Conservation (phyloP, 1,139 yeast species). For the Yamadazyma mexicana region DNA sequence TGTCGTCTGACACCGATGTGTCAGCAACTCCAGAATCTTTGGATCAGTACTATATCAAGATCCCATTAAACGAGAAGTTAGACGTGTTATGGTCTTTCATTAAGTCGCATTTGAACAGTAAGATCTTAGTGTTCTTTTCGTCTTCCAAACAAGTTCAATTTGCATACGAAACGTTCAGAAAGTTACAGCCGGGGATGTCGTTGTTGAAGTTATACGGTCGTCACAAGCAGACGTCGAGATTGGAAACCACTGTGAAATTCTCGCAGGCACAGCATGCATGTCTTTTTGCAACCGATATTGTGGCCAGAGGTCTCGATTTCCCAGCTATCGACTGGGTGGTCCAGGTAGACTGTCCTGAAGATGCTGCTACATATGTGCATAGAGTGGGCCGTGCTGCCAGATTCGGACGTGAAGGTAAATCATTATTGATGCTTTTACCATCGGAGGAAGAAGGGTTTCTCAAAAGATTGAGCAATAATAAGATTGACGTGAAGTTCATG, state of each 20-base stretch:
- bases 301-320: slow-evolving; percentile 95
- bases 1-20: slow-evolving; percentile 49
- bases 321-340: slow-evolving; percentile 98
- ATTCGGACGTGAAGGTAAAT: slow-evolving; percentile 86
- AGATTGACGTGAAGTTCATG: slow-evolving; percentile 70
- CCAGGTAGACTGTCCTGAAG: slow-evolving; percentile 96
- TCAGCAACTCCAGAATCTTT: slow-evolving; percentile 77
- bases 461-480: slow-evolving; percentile 58
- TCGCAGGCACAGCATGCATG: slow-evolving; percentile 86
- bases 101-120: slow-evolving; percentile 81
- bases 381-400: slow-evolving; percentile 97
- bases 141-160: slow-evolving; percentile 95
- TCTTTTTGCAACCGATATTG: slow-evolving; percentile 93
- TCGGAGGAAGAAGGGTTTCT: slow-evolving; percentile 80
- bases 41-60: slow-evolving; percentile 77
- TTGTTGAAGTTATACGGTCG: slow-evolving; percentile 91
- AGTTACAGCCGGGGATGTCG: slow-evolving; percentile 94
- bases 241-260: slow-evolving; percentile 85
- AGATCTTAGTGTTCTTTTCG: slow-evolving; percentile 84
- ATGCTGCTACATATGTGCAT: slow-evolving; percentile 90
- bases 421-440: slow-evolving; percentile 80
- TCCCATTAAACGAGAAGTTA: slow-evolving; percentile 76
- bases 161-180: slow-evolving; percentile 87
- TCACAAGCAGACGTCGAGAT: slow-evolving; percentile 89
- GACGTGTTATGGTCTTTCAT: slow-evolving; percentile 88